A percentile compares a stretch with the other conserved stretches of the same genome.
These are phyloP conservation scores for Dothistroma pini DNA, from an alignment of 2,329 filamentous ascomycete species.

Conservation along the genomic window DNA sequence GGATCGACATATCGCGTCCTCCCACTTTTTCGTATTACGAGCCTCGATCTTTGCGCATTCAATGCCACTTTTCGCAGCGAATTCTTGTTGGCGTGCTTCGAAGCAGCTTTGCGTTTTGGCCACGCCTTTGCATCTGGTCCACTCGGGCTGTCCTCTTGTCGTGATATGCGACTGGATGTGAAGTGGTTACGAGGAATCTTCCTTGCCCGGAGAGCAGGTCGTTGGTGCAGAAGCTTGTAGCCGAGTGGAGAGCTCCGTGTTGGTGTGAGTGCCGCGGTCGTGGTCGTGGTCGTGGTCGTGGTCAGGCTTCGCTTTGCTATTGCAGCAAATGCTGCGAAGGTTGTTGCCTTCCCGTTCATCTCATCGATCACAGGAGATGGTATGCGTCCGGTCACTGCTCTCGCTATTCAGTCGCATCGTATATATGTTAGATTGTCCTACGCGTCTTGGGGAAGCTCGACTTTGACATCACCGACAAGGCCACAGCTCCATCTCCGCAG, in stretches of 20 bases:
- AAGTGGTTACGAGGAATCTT: conserved; percentile 28
- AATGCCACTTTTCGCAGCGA: conserved; percentile 81
- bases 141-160: conserved; percentile 13
- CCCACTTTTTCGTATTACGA: conserved; percentile 50
- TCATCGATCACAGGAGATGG: neutral
- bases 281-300: conserved; percentile 20
- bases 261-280: conserved; percentile 21
- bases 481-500: neutral
- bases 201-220: conserved; percentile 10
- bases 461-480: neutral
- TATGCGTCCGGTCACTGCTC: neutral
- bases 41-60: conserved; percentile 67
- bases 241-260: conserved; percentile 18
- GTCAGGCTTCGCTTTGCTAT: conserved; percentile 25
- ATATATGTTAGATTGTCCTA: neutral
- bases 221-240: conserved; percentile 17
- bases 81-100: conserved; percentile 54
- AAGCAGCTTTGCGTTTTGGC: conserved; percentile 50
- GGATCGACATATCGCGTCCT: conserved; percentile 45
- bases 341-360: conserved; percentile 22
- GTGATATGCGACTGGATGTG: conserved; percentile 19
- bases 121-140: conserved; percentile 8
- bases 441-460: conserved; percentile 1
- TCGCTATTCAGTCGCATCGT: neutral
- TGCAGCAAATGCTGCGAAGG: conserved; percentile 30